phyloP scores from a whole-genome alignment of 2,329 filamentous ascomycete species.

The Fusarium foetens region DNA sequence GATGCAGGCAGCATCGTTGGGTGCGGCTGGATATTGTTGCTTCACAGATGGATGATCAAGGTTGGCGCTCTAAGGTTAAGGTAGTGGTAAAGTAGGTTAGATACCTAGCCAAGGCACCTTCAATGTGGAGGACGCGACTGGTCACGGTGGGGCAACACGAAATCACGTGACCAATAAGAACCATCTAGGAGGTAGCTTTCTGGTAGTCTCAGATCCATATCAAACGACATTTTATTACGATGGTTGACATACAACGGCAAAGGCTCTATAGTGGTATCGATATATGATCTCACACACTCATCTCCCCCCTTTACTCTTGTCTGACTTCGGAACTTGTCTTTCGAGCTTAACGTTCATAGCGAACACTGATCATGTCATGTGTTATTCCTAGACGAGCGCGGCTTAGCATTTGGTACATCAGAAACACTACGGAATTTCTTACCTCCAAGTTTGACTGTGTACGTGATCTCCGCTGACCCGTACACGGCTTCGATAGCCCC shows the following conservation, averaged over 20 bases:
- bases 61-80: neutral
- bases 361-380: slow-evolving; percentile 51
- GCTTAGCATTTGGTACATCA: slow-evolving; percentile 14
- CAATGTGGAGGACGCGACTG: slow-evolving; percentile 30
- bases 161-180: slow-evolving; percentile 31
- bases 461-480: slow-evolving; percentile 53
- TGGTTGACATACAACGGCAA: neutral
- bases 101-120: neutral
- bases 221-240: neutral
- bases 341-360: slow-evolving; percentile 44
- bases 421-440: neutral
- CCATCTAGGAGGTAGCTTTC: neutral
- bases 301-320: neutral
- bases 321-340: neutral
- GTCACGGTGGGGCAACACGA: slow-evolving; percentile 32
- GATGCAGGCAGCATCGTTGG: slow-evolving; percentile 41
- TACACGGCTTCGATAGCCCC: slow-evolving; percentile 53
- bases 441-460: slow-evolving; percentile 53
- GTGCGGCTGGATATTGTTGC: slow-evolving; percentile 1
- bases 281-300: neutral
- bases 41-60: neutral
- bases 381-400: slow-evolving; percentile 46
- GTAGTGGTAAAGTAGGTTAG: neutral
- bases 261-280: neutral
- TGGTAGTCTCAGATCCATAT: neutral